Evolutionary conservation across 1,139 yeast species (phyloP).

Genomic region (Keqinozyma sinolaborantium): DNA sequence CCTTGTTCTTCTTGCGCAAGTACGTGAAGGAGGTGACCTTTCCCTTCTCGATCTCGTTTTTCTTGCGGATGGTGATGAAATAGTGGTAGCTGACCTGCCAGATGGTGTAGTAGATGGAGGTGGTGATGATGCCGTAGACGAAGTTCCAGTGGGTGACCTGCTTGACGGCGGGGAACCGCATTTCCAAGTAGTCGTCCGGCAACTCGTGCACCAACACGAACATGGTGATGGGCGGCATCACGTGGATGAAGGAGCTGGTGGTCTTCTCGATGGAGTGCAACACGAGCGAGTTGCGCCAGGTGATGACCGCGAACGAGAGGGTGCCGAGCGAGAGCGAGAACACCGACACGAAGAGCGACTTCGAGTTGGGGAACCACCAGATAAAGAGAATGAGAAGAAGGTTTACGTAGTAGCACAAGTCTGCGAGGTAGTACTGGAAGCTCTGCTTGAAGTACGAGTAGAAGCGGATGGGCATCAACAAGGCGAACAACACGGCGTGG

Average conservation of each 20-base stretch:
- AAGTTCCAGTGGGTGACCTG: slow-evolving; percentile 67
- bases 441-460: slow-evolving; percentile 77
- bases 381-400: slow-evolving; percentile 62
- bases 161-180: slow-evolving; percentile 79
- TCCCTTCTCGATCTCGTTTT: slow-evolving; percentile 82
- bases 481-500: slow-evolving; percentile 58
- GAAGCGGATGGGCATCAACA: slow-evolving; percentile 81
- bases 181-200: slow-evolving; percentile 48
- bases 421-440: slow-evolving; percentile 87
- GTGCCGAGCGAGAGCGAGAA: slow-evolving; percentile 89
- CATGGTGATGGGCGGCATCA: slow-evolving; percentile 85
- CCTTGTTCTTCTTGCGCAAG: slow-evolving; percentile 67
- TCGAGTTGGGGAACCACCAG: slow-evolving; percentile 80
- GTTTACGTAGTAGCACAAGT: slow-evolving; percentile 90
- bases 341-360: slow-evolving; percentile 71
- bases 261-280: slow-evolving; percentile 90
- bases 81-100: slow-evolving; percentile 93
- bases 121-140: slow-evolving; percentile 67
- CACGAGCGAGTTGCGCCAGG: slow-evolving; percentile 94
- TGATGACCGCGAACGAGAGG: slow-evolving; percentile 86
- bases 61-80: slow-evolving; percentile 78
- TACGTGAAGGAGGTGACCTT: slow-evolving; percentile 85
- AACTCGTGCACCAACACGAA: slow-evolving; percentile 84
- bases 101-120: slow-evolving; percentile 80
- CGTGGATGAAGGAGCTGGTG: slow-evolving; percentile 88